Base-by-base conservation (phyloP, 805 yeast genomes). In the Ogataea sp. region DNA sequence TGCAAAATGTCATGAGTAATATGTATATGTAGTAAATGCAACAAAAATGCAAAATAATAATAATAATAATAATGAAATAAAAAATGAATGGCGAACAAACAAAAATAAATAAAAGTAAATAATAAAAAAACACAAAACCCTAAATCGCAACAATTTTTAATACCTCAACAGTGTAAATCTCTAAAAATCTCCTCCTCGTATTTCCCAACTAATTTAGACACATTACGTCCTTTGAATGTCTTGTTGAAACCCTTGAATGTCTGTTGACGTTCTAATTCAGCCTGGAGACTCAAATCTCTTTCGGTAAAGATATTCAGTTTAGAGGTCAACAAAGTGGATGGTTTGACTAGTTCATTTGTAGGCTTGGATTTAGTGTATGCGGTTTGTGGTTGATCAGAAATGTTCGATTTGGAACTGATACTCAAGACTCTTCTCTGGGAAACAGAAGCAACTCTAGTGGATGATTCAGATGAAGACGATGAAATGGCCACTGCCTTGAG, bases 171-270 rank as follows among this genome's bases (percentile, higher is more conserved):
- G n/a, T 29, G 32, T 18, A 44, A 31, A 33, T 38, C 46, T 37
- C 35, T 39, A 43, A 58, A 34, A 7, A 55, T 42, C 40, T 74
- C 58, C 43, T 72, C 75, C 49, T 75, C 80, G 43, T 68, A 75
- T 42, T 73, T 54, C 45, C 53, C 56, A 5, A 78, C 71, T 39
- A 75, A 55, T 45, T 71, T 67, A 15, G 78, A 68, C 9, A 75
- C 80, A 47, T 71, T 74, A 21, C 77, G 54, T 1, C 80, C 80
- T 31, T 73, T 56, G 15, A 70, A 60, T 18, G 31, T 39, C 11
- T 23, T 38, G 14, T 6, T 25, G 5, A 15, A 6, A 7, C 41
- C 37, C 7, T 40, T 40, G 9, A 32, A 41, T 20, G 32, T 36
- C 13, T 26, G 38, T 8, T 33, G 34, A 9, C 36, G 38, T 9